Base-by-base conservation (phyloP, 805 yeast species). In the Ogataea nonfermentans region DNA sequence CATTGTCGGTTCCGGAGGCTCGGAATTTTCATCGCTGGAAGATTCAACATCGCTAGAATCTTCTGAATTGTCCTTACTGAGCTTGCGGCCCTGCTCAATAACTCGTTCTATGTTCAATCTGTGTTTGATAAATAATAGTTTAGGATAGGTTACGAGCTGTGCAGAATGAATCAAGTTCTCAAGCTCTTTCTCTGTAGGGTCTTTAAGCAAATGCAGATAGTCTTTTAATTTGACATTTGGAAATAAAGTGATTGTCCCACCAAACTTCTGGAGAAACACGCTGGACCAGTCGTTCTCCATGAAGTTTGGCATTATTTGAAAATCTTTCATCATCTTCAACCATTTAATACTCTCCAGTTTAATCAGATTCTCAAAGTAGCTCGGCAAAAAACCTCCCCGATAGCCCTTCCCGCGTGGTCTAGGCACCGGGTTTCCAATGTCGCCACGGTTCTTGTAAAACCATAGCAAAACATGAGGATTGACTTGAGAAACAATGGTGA, bases 231-330 rank as follows among this genome's bases (percentile, higher is more conserved):
- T 65, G 46, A 80, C 74, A 48, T 80, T 73, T 2, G 93, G 93
- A 79, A 87, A 84, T 14, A 84, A 68, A 0, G 93, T 85, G 9
- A 84, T 79, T 0, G 85, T 72, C 1, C 95, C 95, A 32, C 81
- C 75, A 54, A 85, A 84, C 43, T 73, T 66, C 63, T 84, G 95
- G 20, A 85, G 62, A 73, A 85, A 84, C 12, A 84, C 71, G 52
- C 76, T 79, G 48, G 86, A 81, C 91, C 91, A 85, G 60, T 84
- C 93, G 57, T 80, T 87, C 50, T 81, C 82, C 66, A 80, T 61
- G 29, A 83, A 57, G 44, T 74, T 74, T 2, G 95, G 95, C 32
- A 83, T 65, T 16, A 84, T 63, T 44, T 84, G 87, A 35, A 84
- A 67, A 11, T 76, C 72, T 35, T 79, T 76, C 29, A 82, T 69